A percentile compares a stretch with the other conserved stretches of the same genome.
phyloP scores from a whole-genome alignment of 306 rosid species.

The Astragalus glycyphyllos region DNA sequence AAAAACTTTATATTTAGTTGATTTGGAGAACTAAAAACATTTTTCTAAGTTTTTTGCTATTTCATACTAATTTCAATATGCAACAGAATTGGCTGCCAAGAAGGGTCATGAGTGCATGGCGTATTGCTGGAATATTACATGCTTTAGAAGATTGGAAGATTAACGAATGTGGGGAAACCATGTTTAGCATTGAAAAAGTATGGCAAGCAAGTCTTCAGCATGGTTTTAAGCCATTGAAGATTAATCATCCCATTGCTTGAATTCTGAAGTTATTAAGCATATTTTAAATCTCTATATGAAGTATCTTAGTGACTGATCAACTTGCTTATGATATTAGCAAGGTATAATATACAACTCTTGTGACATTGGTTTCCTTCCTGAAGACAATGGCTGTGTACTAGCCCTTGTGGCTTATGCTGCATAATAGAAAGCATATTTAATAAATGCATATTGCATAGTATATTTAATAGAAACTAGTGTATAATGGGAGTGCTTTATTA shows the following conservation, averaged over 20 bases:
- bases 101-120: conserved; percentile 85
- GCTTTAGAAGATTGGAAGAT: conserved; percentile 69
- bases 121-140: conserved; percentile 74
- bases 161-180: conserved; percentile 62
- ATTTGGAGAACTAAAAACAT: too few relatives aligned
- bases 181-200: conserved; percentile 54
- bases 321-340: not conserved
- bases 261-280: not conserved
- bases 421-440: not conserved
- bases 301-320: not conserved
- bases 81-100: conserved; percentile 82
- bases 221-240: conserved; percentile 69
- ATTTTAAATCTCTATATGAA: not conserved
- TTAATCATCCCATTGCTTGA: conserved; percentile 23
- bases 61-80: too few relatives aligned
- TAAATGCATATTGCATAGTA: not conserved
- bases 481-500: too few relatives aligned
- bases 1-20: too few relatives aligned
- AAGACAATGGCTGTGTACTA: not conserved
- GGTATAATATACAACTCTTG: not conserved
- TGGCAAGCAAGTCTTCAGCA: conserved; percentile 72
- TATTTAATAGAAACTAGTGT: not conserved
- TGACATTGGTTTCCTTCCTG: not conserved
- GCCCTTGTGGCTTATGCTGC: not conserved
- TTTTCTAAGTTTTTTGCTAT: too few relatives aligned